Evolutionary conservation across 2,329 filamentous ascomycete species (phyloP).

Genomic region (Ophiocordyceps robertsii): DNA sequence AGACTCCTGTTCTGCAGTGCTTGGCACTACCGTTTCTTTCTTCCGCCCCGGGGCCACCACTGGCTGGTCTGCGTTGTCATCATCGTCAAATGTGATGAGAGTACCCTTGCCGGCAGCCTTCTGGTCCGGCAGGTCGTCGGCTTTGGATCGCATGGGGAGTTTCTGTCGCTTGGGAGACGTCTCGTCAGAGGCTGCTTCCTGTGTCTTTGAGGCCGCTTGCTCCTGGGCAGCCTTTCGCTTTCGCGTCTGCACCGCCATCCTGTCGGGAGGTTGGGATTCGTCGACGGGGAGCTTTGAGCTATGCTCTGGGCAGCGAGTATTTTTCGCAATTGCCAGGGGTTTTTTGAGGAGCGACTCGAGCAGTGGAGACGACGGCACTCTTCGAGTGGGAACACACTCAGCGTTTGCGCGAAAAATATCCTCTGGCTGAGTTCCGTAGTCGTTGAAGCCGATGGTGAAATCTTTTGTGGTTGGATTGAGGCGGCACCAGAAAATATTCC

Average conservation of each 20-base stretch:
- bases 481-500: slow-evolving; percentile 5
- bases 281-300: not conserved
- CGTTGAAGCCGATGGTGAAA: too few relatives aligned
- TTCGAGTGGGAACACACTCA: too few relatives aligned
- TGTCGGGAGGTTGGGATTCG: not conserved
- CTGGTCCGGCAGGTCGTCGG: slow-evolving; percentile 8
- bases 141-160: slow-evolving; percentile 21
- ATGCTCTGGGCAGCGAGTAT: too few relatives aligned
- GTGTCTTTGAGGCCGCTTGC: slow-evolving; percentile 3
- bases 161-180: slow-evolving; percentile 12
- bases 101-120: slow-evolving; percentile 9
- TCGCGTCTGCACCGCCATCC: slow-evolving; percentile 10
- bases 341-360: too few relatives aligned
- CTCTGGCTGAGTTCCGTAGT: too few relatives aligned
- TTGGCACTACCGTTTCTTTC: slow-evolving; percentile 7
- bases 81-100: slow-evolving; percentile 21
- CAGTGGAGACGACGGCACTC: too few relatives aligned
- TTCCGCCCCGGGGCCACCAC: slow-evolving; percentile 1
- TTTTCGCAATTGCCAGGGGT: too few relatives aligned
- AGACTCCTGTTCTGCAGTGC: slow-evolving; percentile 19
- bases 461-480: not conserved
- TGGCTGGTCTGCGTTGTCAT: slow-evolving; percentile 14
- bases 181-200: slow-evolving; percentile 4
- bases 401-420: too few relatives aligned
- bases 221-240: slow-evolving; percentile 16